Conservation (phyloP, 768 basidiomycete genomes). For the Trametes maxima region DNA sequence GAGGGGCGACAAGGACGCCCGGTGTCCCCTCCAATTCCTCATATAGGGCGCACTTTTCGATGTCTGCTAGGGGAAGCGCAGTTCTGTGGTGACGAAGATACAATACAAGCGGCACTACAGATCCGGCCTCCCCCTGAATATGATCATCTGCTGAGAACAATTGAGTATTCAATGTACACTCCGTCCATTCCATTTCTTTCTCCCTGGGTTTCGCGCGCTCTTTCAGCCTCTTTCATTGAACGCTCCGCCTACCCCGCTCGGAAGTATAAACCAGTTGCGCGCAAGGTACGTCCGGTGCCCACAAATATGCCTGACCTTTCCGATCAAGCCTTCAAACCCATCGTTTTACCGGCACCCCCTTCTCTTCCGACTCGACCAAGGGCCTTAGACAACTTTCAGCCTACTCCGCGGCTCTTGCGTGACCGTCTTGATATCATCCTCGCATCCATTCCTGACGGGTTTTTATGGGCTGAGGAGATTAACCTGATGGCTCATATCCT, state of each 20-base stretch:
- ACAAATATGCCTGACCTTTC: constrained; percentile 31
- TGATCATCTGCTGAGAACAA: not conserved
- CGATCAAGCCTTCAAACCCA: constrained; percentile 15
- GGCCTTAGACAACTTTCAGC: constrained; percentile 8
- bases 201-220: constrained; percentile 7
- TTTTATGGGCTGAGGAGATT: constrained; percentile 14
- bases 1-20: not conserved
- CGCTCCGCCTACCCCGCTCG: not conserved
- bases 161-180: not conserved
- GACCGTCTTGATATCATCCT: constrained; percentile 25
- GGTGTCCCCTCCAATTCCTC: not conserved
- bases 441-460: constrained; percentile 13
- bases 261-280: constrained; percentile 34
- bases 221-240: not conserved
- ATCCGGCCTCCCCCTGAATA: not conserved
- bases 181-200: not conserved
- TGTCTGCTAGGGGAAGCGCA: not conserved
- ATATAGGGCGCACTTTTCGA: not conserved
- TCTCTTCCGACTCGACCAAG: constrained; percentile 2
- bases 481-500: constrained; percentile 25
- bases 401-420: constrained; percentile 6
- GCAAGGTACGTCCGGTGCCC: constrained; percentile 32
- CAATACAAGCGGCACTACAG: not conserved
- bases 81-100: not conserved
- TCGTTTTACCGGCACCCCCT: constrained; percentile 14